Conservation (phyloP, 345 rosid genomes). For the Eucalyptus paniculata region DNA sequence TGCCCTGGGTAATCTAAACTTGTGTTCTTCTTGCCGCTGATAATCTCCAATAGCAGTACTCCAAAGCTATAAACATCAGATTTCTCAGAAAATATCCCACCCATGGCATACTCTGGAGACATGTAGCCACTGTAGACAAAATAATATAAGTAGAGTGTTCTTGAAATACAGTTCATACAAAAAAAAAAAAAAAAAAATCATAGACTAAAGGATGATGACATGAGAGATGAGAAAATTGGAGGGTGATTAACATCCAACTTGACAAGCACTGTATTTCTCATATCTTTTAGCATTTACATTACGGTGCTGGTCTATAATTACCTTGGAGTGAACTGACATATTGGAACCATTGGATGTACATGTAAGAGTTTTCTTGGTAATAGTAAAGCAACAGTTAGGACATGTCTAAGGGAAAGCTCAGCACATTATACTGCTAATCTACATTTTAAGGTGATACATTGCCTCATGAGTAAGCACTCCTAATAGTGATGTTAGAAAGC, state of each 20-base stretch:
- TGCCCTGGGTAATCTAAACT: background rate
- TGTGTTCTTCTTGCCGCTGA: slow-evolving; percentile 11
- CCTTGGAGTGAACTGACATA: background rate
- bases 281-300: background rate
- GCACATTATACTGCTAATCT: background rate
- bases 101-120: slow-evolving; percentile 33
- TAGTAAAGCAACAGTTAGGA: background rate
- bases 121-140: slow-evolving; percentile 16
- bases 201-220: background rate
- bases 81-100: slow-evolving; percentile 18
- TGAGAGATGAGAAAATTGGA: background rate
- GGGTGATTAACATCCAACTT: background rate
- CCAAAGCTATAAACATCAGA: slow-evolving; percentile 33
- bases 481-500: background rate
- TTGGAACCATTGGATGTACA: background rate
- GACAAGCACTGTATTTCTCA: background rate
- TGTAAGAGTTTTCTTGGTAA: background rate
- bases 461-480: background rate
- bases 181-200: background rate
- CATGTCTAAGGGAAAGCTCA: background rate
- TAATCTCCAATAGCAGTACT: slow-evolving; percentile 19
- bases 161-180: background rate
- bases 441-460: background rate
- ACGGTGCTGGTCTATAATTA: background rate
- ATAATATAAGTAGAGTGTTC: background rate